These are phyloP conservation scores for Termitomyces eurrhizus DNA, from an alignment of 768 basidiomycete genomes.

Conservation along the genomic window DNA sequence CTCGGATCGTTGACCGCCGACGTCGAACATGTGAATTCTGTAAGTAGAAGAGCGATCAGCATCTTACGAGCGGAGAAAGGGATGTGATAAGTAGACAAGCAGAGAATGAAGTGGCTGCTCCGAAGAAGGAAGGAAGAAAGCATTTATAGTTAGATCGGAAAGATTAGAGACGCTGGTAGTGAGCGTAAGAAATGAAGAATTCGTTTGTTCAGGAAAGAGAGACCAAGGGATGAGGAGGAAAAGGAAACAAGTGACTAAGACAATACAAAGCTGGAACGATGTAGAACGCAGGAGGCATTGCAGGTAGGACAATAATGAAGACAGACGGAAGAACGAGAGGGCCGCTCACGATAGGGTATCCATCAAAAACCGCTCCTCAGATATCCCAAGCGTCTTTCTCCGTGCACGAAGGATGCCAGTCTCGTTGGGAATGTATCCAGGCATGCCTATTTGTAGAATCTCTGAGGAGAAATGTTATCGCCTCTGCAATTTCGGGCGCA, in stretches of 20 bases:
- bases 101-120: neutral
- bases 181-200: neutral
- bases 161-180: too few relatives aligned
- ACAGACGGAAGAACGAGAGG: neutral
- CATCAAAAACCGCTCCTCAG: conserved; percentile 77
- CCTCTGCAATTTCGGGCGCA: conserved; percentile 53
- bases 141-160: too few relatives aligned
- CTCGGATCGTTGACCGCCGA: conserved; percentile 77
- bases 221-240: too few relatives aligned
- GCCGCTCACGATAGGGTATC: conserved; percentile 52
- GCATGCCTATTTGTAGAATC: conserved; percentile 71
- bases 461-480: conserved; percentile 85
- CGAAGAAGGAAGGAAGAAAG: too few relatives aligned
- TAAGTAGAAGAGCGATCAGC: neutral
- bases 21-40: conserved; percentile 71
- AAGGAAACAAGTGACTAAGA: neutral
- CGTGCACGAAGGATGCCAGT: conserved; percentile 82
- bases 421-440: conserved; percentile 78
- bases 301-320: neutral
- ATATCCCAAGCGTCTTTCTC: conserved; percentile 86
- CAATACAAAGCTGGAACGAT: neutral
- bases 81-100: neutral
- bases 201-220: neutral
- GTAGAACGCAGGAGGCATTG: neutral
- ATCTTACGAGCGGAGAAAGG: neutral